A percentile compares a stretch with the other conserved stretches of the same genome.
Evolutionary conservation across 805 yeast genomes (phyloP).

Genomic region (Ogataea methylovora): DNA sequence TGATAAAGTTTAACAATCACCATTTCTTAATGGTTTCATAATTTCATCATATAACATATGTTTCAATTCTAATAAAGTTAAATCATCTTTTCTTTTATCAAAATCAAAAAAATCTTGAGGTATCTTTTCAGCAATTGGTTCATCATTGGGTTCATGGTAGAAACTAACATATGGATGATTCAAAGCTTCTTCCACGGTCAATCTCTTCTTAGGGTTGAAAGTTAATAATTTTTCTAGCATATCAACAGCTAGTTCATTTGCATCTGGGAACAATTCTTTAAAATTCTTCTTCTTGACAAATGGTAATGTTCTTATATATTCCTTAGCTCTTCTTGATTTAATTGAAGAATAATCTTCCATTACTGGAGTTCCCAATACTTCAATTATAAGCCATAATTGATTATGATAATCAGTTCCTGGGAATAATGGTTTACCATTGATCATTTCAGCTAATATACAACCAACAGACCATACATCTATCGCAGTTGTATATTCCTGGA

Average conservation of each 20-base stretch:
- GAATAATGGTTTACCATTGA: slow-evolving; percentile 79
- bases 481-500: slow-evolving; percentile 88
- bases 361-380: slow-evolving; percentile 81
- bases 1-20: too few relatives aligned
- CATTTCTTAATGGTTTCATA: slow-evolving; percentile 50
- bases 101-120: slow-evolving; percentile 86
- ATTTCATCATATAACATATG: slow-evolving; percentile 75
- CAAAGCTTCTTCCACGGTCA: slow-evolving; percentile 78
- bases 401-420: slow-evolving; percentile 94
- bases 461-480: slow-evolving; percentile 98
- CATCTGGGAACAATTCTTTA: slow-evolving; percentile 36
- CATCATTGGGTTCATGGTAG: slow-evolving; percentile 95
- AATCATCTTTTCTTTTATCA: slow-evolving; percentile 74
- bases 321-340: slow-evolving; percentile 78
- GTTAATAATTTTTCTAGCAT: slow-evolving; percentile 61
- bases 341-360: slow-evolving; percentile 70
- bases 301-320: slow-evolving; percentile 78
- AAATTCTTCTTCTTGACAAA: slow-evolving; percentile 57
- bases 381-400: slow-evolving; percentile 79
- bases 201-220: slow-evolving; percentile 77
- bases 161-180: slow-evolving; percentile 76
- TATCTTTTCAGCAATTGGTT: slow-evolving; percentile 77
- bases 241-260: slow-evolving; percentile 64
- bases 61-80: slow-evolving; percentile 71
- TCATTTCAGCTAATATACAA: slow-evolving; percentile 87